Evolutionary conservation across 2,329 filamentous ascomycete species (phyloP), one percentile per base, ranked within the genome.

Genomic region (Coniochaeta hoffmannii): DNA sequence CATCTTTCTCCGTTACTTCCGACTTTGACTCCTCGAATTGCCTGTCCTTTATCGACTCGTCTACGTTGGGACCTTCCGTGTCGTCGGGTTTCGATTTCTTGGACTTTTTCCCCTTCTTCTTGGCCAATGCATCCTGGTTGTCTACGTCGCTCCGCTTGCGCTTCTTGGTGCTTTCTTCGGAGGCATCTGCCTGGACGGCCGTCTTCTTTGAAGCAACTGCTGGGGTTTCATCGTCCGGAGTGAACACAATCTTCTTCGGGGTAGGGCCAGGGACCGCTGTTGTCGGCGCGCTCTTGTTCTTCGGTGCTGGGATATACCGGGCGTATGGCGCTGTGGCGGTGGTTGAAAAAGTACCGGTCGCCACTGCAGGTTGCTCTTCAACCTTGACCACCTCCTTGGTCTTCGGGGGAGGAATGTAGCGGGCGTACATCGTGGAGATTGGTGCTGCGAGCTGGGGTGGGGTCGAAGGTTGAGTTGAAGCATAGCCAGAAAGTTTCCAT

Each of bases 331-430:
- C 34, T 24, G 50, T 31, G 17, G 50, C 19, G 3, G 19, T 26
- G 28, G 49, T 51, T 12, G 49, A 31, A 6, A 51, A 51, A 24
- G 31, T 34, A 8, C 49, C 49, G 32, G 49, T 28, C 32, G 49
- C 31, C 14, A 28, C 15, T 14, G 30, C 28, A 32, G 26, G 28
- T 32, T 31, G 31, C n/a, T 15, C 15, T 26, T 28, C 50, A 6
- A 12, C 31, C 49, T 51, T 49, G 11, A 50, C 24, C 7, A 54
- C 41, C 35, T 55, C 59, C 54, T 65, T 56, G 35, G 56, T 63
- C 57, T 69, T 66, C 9, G 65, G 19, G 7, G 68, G 64, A 38
- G 71, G 74, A 15, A 77, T 64, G 56, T 77, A 77, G 60, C 75
- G 68, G n/a, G 74, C 68, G 61, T 77, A 76, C 71, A 73, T 73